Base-by-base conservation (phyloP, 805 yeast species). In the Candida arabinofermentans region DNA sequence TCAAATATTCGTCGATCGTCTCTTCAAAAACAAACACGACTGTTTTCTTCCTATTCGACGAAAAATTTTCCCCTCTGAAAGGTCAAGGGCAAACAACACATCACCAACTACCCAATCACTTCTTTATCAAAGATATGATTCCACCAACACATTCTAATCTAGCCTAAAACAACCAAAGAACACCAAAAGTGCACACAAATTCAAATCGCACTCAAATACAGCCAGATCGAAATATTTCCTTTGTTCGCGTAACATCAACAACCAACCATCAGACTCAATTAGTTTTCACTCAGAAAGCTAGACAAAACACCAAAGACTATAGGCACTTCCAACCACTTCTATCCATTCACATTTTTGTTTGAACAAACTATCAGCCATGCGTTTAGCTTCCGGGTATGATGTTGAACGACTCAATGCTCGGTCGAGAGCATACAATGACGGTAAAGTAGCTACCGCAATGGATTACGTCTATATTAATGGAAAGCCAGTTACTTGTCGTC, bases 401-500 rank as follows among this genome's bases (percentile, higher is more conserved):
- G 34, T 47, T 31, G 50, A 45, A 38, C 36, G 51, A 6, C 37
- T 51, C 13, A 36, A 43, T 34, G 50, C 50, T 16, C 48, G 49
- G 22, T 35, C 46, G n/a, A 40, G 47, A n/a, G 43, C 47, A 5
- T 46, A 46, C 37, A 42, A 46, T 37, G 35, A 36, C 21, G 40
- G 43, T 26, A 40, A 43, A 29, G 39, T 37, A 14, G 38, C 44
- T 13, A 34, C 47, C 3, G 49, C 44, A 5, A 34, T 45, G 5
- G 53, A 51, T 14, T 48, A 44, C 36, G 47, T 51, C 36, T 57
- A 54, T 35, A 49, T 54, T 24, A 53, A 59, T 39, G 65, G 65
- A 22, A 57, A 57, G 41, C 65, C 71, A 37, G 57, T 71, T 27
- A 58, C 65, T 2, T 75, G 81, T 53, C 77, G 81, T 55, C 73